Evolutionary conservation across 495 filamentous ascomycete species (phyloP), one percentile per base, ranked within the genome.

Genomic region (Annulohypoxylon moriforme): DNA sequence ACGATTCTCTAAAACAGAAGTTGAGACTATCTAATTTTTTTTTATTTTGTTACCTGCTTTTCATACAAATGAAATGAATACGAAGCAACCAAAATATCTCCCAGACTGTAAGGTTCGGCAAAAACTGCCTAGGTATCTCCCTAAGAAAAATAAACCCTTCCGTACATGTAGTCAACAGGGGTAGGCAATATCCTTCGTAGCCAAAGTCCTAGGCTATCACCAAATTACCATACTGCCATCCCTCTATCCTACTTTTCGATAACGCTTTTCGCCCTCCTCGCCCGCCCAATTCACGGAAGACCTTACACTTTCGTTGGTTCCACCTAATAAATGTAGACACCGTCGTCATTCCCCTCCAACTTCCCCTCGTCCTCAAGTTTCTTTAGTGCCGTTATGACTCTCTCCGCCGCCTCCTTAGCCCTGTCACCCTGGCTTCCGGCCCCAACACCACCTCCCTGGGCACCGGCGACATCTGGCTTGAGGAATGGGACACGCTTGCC

Each of bases 301-400:
- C n/a, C 36, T 5, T 13, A 40, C 4, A 4, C 13, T 4, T n/a
- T 40, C 14, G 4, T 40, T n/a, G 11, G 36, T 14, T 40, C 46
- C 8, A 1, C 11, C 50, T 70, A 74, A 29, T 74, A 74, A 8
- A 46, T 0, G 20, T 67, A 74, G 10, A 74, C 50, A 0, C 67
- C 67, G 22, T 64, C 61, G 4, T 74, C 67, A 4, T 33, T 34
- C 0, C 49, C 57, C 5, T 70, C 71, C 24, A 74, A 25, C 58
- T 74, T 74, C 16, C 71, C 71, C 57, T 74, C 71, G 8, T 18
- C 71, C 18, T 55, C 63, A 7, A 67, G 40, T 58, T 64, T 67
- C 67, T 29, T 58, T 36, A 74, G 22, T 5, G 36, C 71, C 46
- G 58, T 59, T 0, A 46, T 40, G 4, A 50, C 67, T 24, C 67